phyloP scores from a whole-genome alignment of 257 asterid species.

The Nicotiana noctiflora region DNA sequence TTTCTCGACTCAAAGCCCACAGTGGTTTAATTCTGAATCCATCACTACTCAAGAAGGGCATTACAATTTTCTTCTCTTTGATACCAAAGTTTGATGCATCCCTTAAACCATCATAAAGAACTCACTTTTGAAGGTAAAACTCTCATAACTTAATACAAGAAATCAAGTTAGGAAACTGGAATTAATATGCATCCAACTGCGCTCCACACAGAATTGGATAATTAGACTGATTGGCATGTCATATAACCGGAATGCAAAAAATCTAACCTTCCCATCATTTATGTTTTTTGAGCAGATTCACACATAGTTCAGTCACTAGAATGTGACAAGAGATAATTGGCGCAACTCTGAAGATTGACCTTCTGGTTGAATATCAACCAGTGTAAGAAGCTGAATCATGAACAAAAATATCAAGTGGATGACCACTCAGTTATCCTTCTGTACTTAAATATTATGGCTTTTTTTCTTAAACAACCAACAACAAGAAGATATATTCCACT shows the following conservation, averaged over 20 bases:
- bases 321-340: not conserved
- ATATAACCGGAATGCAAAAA: not conserved
- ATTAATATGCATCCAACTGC: not conserved
- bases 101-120: not conserved
- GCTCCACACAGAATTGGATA: not conserved
- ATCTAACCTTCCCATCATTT: not conserved
- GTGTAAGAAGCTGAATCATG: constrained; percentile 21
- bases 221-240: not conserved
- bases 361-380: constrained; percentile 10
- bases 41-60: not conserved
- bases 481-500: too few relatives aligned
- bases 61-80: not conserved
- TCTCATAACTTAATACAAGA: not conserved
- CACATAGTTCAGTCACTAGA: not conserved
- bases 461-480: not conserved
- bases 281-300: not conserved
- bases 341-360: not conserved
- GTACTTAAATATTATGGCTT: constrained; percentile 1
- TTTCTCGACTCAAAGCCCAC: not conserved
- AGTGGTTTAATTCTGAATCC: not conserved
- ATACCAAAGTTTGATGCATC: not conserved
- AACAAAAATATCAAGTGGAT: constrained; percentile 15
- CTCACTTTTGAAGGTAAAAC: not conserved
- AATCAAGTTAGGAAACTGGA: not conserved
- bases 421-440: not conserved